Conservation (phyloP, 2,329 filamentous ascomycete genomes). For the Mycosphaerella sp. region DNA sequence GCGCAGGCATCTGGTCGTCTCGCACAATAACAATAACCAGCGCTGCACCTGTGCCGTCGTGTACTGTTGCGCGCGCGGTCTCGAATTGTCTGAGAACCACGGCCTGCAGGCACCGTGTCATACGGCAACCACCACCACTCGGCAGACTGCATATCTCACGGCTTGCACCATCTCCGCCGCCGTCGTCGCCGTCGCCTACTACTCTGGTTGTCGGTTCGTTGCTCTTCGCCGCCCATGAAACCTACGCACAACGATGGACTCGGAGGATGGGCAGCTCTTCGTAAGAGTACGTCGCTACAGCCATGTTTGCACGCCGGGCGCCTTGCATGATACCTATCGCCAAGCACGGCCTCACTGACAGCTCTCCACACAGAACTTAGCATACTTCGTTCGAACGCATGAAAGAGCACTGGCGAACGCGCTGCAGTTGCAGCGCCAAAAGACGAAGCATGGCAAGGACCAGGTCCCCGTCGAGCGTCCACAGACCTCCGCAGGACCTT, state of each 20-base stretch:
- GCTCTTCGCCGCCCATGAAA: constrained; percentile 19
- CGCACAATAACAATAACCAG: not conserved
- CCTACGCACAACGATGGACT: constrained; percentile 55
- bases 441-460: constrained; percentile 52
- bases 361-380: constrained; percentile 68
- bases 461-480: constrained; percentile 35
- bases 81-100: not conserved
- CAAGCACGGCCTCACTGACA: constrained; percentile 1
- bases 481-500: constrained; percentile 57
- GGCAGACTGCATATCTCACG: not conserved
- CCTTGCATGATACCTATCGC: not conserved
- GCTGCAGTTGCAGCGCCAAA: constrained; percentile 73
- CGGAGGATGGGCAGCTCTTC: constrained; percentile 84
- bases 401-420: constrained; percentile 97
- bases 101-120: not conserved
- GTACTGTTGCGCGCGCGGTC: not conserved
- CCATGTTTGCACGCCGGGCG: not conserved
- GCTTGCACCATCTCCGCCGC: constrained; percentile 5
- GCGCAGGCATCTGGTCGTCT: constrained; percentile 3
- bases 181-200: constrained; percentile 10
- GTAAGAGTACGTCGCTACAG: constrained; percentile 60
- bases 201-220: constrained; percentile 10
- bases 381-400: constrained; percentile 91
- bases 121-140: not conserved
- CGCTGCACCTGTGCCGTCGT: constrained; percentile 2